Evolutionary conservation across 768 basidiomycete genomes (phyloP).

Genomic region (Leucosporidium scottii): DNA sequence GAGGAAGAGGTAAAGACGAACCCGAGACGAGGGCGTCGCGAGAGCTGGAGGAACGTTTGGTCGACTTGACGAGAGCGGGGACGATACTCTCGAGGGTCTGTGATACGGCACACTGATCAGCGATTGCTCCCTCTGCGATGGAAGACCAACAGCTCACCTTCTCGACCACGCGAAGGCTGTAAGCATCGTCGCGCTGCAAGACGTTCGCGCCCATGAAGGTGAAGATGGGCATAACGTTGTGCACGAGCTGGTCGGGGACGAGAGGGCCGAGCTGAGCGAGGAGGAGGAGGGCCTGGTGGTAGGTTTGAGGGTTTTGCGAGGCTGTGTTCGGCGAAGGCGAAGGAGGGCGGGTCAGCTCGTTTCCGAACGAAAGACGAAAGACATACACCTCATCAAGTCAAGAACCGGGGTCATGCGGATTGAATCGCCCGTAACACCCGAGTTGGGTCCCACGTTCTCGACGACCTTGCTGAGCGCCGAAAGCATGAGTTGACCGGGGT

Average conservation of each 20-base stretch:
- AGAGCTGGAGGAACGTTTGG: constrained; percentile 54
- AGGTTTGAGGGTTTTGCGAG: constrained; percentile 85
- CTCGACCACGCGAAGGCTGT: constrained; percentile 91
- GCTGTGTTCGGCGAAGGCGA: constrained; percentile 47
- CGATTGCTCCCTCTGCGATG: neutral
- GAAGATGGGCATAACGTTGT: constrained; percentile 96
- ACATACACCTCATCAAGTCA: constrained; percentile 33
- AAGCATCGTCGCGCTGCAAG: constrained; percentile 90
- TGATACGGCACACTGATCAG: neutral
- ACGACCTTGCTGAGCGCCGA: constrained; percentile 21
- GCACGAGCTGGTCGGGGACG: constrained; percentile 81
- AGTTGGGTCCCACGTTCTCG: constrained; percentile 15
- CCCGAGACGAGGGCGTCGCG: constrained; percentile 59
- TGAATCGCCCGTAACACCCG: constrained; percentile 19
- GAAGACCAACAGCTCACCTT: constrained; percentile 51
- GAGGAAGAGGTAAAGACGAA: constrained; percentile 3
- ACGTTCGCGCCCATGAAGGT: constrained; percentile 99
- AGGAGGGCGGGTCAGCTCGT: constrained; percentile 33
- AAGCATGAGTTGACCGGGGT: constrained; percentile 33
- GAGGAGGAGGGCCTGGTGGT: constrained; percentile 81
- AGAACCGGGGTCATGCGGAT: constrained; percentile 32
- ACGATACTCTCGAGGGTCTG: constrained; percentile 91
- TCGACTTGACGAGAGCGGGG: constrained; percentile 78
- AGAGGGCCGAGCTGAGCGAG: constrained; percentile 76
- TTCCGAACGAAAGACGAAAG: no score